Evolutionary conservation across 257 asterid species (phyloP).

Genomic region (Agastache rugosa): DNA sequence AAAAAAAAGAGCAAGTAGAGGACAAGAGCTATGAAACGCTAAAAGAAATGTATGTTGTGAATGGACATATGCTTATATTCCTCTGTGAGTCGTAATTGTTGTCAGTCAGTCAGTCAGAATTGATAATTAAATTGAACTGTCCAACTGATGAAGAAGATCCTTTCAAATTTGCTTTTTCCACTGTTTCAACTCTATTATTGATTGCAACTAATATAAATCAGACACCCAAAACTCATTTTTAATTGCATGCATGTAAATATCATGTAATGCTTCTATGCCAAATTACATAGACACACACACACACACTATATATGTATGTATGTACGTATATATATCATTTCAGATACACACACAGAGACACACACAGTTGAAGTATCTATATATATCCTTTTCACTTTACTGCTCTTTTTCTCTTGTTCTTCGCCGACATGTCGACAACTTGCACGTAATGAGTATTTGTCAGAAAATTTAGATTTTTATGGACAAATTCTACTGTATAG

Average conservation of each 20-base stretch:
- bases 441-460: conserved; percentile 45
- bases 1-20: neutral
- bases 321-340: neutral
- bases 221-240: neutral
- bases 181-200: conserved; percentile 38
- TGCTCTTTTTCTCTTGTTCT: conserved; percentile 40
- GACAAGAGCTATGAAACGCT: neutral
- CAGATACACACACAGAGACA: neutral
- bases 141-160: conserved; percentile 29
- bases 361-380: conserved; percentile 2
- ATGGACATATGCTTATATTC: conserved; percentile 35
- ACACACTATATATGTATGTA: neutral
- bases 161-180: conserved; percentile 21
- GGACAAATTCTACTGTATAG: conserved; percentile 34
- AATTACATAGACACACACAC: too few relatives aligned
- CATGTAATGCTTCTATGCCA: neutral
- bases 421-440: conserved; percentile 67
- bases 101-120: conserved; percentile 32
- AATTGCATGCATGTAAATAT: conserved; percentile 10
- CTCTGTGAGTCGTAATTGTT: conserved; percentile 29
- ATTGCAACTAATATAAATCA: neutral
- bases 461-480: conserved; percentile 22
- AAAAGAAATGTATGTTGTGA: conserved; percentile 9
- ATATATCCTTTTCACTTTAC: conserved; percentile 38
- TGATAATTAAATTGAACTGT: conserved; percentile 38